Base-by-base conservation (phyloP, 192 early-diverging fungal genomes). In the Coemansia brasiliensis region DNA sequence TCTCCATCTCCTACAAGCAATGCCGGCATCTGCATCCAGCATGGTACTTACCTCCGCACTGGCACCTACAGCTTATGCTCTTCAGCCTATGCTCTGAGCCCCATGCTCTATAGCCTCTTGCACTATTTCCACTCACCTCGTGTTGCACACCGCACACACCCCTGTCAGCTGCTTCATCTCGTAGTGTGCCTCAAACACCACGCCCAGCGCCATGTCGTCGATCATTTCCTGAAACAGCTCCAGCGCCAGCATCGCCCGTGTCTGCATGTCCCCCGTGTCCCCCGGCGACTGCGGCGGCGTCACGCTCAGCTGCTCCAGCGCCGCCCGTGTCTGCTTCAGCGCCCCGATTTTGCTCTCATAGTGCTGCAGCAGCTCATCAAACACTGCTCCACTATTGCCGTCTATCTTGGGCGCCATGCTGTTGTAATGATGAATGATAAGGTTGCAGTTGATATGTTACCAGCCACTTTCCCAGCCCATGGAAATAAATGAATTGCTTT, bases 141-240 rank as follows among this genome's bases (percentile, higher is more conserved):
- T 86, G 63, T 86, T 85, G 63, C 91, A 92, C 38, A 88, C 73
- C 57, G 86, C 84, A 62, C 91, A 94, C n/a, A 79, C 49, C 3
- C 76, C 71, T 15, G 80, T 67, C 42, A 78, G 57, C 43, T 78
- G 78, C 65, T 84, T 87, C 53, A 82, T 69, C 59, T 92, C 88
- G 39, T 79, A 74, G 52, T 92, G 89, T 26, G 82, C 71, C 54
- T 92, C 89, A 57, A 86, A 88, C 10, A 87, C 79, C 5, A 91
- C 80, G 57, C 90, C 90, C 52, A 86, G 77, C 18, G 85, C 76
- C 64, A 85, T 81, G 52, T 91, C 90, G 29, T 90, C 87, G 20
- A 94, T 61, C 27, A 94, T 72, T 38, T 88, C 87, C 17, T 65
- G 55, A 3, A 63, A 57, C 26, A 78, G 64, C 57, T 71, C 74